phyloP scores from a whole-genome alignment of 2,329 filamentous ascomycete genomes.

The Exophiala viscosa region DNA sequence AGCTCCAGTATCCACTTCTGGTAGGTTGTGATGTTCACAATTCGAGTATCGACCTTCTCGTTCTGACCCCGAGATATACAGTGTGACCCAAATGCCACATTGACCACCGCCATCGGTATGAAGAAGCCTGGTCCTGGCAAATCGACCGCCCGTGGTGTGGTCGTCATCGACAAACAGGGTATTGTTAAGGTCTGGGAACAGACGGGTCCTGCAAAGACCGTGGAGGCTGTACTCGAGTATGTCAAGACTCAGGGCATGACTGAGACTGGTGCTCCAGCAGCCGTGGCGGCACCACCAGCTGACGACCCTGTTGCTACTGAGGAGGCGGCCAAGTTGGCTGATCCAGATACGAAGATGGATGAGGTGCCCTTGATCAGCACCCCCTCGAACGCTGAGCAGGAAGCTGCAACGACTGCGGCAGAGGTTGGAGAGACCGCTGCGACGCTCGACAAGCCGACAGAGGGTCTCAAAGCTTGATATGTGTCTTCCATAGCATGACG shows the following conservation, averaged over 20 bases:
- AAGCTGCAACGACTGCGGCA: conserved; percentile 24
- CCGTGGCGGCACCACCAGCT: conserved; percentile 13
- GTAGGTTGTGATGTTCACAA: conserved; percentile 5
- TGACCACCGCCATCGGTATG: conserved; percentile 84
- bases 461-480: conserved; percentile 9
- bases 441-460: conserved; percentile 17
- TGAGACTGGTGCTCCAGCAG: conserved; percentile 13
- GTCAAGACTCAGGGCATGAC: conserved; percentile 20
- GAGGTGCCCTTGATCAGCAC: conserved; percentile 23
- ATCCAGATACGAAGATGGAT: conserved; percentile 23
- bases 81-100: conserved; percentile 69
- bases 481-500: background rate
- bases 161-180: conserved; percentile 76
- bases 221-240: conserved; percentile 70
- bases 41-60: background rate
- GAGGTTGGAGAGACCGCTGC: conserved; percentile 25
- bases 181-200: conserved; percentile 72
- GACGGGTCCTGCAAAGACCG: conserved; percentile 73
- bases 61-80: background rate
- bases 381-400: conserved; percentile 17
- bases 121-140: conserved; percentile 72
- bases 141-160: conserved; percentile 74
- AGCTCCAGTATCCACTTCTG: conserved; percentile 79
- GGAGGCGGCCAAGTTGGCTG: conserved; percentile 17
- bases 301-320: conserved; percentile 17